Conservation (phyloP, 1,139 yeast species). For the Kodamaea fungicola region DNA sequence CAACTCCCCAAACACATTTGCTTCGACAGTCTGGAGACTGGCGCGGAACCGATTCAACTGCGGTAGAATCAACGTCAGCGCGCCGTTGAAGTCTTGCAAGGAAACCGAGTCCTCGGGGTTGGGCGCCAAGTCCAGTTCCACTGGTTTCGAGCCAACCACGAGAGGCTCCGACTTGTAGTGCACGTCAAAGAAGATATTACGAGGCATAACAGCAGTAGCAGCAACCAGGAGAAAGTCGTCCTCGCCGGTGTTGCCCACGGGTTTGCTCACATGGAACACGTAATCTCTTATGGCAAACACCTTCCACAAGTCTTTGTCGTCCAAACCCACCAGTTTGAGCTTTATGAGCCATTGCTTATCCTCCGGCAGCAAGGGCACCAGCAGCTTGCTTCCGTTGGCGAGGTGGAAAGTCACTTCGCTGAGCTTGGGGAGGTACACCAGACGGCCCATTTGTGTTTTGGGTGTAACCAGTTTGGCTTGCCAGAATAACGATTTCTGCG, state of each 20-base stretch:
- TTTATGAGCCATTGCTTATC: slow-evolving; percentile 76
- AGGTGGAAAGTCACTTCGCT: slow-evolving; percentile 14
- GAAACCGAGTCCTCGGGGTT: slow-evolving; percentile 17
- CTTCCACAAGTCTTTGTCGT: slow-evolving; percentile 79
- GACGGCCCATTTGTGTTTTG: slow-evolving; percentile 28
- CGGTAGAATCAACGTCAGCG: slow-evolving; percentile 30
- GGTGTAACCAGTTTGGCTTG: slow-evolving; percentile 30
- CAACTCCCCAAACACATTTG: slow-evolving; percentile 62
- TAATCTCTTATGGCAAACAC: slow-evolving; percentile 66
- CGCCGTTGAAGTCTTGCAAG: slow-evolving; percentile 14
- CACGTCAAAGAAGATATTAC: slow-evolving; percentile 67
- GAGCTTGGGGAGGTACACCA: slow-evolving; percentile 33
- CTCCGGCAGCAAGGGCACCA: slow-evolving; percentile 45
- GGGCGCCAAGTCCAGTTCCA: slow-evolving; percentile 19
- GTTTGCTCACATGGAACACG: slow-evolving; percentile 55
- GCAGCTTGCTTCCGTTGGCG: slow-evolving; percentile 13
- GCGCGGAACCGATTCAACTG: slow-evolving; percentile 37
- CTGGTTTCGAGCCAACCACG: slow-evolving; percentile 14
- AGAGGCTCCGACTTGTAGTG: slow-evolving; percentile 44
- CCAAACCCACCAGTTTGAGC: slow-evolving; percentile 66
- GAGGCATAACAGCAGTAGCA: slow-evolving; percentile 32
- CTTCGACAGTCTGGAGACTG: slow-evolving; percentile 54
- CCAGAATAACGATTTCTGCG: slow-evolving; percentile 76
- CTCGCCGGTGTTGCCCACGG: slow-evolving; percentile 2
- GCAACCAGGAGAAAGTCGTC: slow-evolving; percentile 11